Conservation (phyloP, 768 basidiomycete species). For the Lactarius vividus region DNA sequence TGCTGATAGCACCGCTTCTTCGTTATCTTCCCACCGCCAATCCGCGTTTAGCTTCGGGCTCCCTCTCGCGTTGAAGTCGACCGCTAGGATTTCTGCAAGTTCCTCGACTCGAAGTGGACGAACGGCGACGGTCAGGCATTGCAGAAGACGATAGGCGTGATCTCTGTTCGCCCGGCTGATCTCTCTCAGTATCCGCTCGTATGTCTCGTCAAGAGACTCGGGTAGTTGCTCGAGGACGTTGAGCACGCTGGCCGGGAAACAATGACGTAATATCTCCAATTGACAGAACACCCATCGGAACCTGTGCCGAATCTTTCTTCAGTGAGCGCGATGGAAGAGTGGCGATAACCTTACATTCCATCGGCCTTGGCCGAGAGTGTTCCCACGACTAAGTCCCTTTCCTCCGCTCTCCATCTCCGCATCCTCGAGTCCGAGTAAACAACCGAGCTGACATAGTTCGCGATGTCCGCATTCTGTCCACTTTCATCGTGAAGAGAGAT, state of each 20-base stretch:
- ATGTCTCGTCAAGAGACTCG: background rate
- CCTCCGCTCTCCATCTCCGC: background rate
- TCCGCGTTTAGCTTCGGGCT: background rate
- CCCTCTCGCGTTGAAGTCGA: background rate
- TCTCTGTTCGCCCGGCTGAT: background rate
- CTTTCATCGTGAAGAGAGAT: background rate
- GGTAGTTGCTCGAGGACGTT: background rate
- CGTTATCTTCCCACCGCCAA: background rate
- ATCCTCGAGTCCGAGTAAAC: background rate
- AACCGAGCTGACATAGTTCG: background rate
- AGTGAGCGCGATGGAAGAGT: no score
- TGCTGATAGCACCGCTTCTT: background rate
- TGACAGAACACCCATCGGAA: slow-evolving; percentile 7
- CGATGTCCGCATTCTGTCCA: background rate
- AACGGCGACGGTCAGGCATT: no score
- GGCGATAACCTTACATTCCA: background rate
- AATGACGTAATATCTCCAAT: background rate
- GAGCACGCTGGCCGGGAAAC: background rate
- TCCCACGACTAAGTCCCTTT: no score
- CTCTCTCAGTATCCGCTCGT: background rate
- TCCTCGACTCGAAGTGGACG: background rate
- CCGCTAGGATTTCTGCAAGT: background rate
- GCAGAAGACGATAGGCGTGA: background rate
- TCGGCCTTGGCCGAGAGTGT: background rate
- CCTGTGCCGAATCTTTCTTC: background rate